phyloP scores from a whole-genome alignment of 1,284 basidiomycete species.

The Trichosporon faecale region DNA sequence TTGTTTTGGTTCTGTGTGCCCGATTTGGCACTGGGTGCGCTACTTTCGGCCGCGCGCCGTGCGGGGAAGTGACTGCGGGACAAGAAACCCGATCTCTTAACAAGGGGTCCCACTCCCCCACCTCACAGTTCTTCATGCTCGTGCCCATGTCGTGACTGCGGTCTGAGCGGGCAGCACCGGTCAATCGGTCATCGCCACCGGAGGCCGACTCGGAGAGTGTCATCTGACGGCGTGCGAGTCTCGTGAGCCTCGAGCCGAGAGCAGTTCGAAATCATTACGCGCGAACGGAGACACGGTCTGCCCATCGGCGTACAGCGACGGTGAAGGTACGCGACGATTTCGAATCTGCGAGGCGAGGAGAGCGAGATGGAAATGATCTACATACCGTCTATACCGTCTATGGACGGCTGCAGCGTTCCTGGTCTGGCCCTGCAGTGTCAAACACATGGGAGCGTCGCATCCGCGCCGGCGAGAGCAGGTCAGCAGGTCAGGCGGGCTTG shows the following conservation, averaged over 20 bases:
- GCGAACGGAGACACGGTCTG: not conserved
- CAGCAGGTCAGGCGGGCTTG: no score
- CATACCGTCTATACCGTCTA: not conserved
- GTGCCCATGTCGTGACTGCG: not conserved
- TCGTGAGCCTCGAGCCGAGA: not conserved
- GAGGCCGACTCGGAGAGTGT: not conserved
- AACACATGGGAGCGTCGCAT: not conserved
- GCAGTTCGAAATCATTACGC: not conserved
- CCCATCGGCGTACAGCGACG: not conserved
- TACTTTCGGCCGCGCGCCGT: not conserved
- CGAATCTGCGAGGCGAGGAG: not conserved
- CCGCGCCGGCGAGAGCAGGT: no score
- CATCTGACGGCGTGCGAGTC: not conserved
- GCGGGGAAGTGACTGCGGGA: not conserved
- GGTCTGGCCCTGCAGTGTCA: not conserved
- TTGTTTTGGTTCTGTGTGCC: not conserved
- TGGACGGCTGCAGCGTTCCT: not conserved
- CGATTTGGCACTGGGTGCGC: not conserved
- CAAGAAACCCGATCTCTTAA: not conserved
- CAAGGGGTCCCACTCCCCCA: not conserved
- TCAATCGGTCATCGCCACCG: not conserved
- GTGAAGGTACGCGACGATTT: not conserved
- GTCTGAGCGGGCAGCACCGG: no score
- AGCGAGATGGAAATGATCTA: conserved; percentile 3
- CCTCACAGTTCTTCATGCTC: not conserved